Evolutionary conservation across 441 rosid species (phyloP), one percentile per base, ranked within the genome.

Genomic region (Mallotus japonicus): DNA sequence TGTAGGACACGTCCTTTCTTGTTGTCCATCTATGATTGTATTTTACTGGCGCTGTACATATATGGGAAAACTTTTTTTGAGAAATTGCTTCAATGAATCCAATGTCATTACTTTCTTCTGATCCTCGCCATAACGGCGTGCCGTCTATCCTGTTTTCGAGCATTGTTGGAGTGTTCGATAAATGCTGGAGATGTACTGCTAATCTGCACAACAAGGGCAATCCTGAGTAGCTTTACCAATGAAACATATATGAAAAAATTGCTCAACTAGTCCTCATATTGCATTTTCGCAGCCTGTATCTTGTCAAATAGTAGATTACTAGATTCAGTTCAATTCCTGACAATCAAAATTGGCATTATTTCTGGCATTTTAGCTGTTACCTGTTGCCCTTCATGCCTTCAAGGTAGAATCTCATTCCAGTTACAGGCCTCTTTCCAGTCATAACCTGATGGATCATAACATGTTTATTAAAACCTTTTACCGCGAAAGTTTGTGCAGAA

Each of bases 341-440:
- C 40, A 4, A 37, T 37, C 40, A 37, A 37, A 37, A 37, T 4
- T 37, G 40, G 6, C 40, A 37, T 37, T 4, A 37, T 37, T 37
- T 37, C 6, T 4, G 40, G 40, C 19, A 1, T 62, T 73, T 47
- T 34, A 24, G n/a, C 19, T 46, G 19, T 51, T 87, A 92, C 95
- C 95, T 87, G 78, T 92, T 88, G 87, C 90, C 85, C 83, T 90
- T 92, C 89, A 81, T 92, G 81, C 99, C 97, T 76, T 95, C 99
- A 0, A 95, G 93, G 65, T 81, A 95, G 56, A 95, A 73, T 53
- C 99, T 87, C 80, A 95, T 78, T 68, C 99, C 99, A 0, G 96
- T 92, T 49, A 92, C 87, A 1, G 97, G 93, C 8, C 66, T 83
- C 62, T 74, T 84, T 70, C 85, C 91, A 28, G 77, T 80, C 11